These are phyloP conservation scores for Vitis cinerea DNA, from an alignment of 164 flowering plant genomes.

Conservation along the genomic window DNA sequence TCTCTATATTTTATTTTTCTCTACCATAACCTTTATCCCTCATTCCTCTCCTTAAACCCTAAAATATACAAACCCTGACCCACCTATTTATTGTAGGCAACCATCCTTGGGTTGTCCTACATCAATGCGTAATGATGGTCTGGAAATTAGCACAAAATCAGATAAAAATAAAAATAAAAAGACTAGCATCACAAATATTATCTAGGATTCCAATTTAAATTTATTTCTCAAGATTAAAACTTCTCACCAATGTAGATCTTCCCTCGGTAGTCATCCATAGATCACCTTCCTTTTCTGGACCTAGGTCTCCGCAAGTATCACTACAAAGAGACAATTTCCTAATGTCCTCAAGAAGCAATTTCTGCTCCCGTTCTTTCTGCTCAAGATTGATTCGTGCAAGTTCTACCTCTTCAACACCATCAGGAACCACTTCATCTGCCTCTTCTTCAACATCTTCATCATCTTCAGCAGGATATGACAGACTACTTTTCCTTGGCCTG, in stretches of 20 bases:
- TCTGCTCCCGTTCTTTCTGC: constrained; percentile 67
- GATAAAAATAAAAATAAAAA: background rate
- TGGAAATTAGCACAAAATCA: background rate
- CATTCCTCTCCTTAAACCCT: too few species aligned
- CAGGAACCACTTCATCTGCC: constrained; percentile 99
- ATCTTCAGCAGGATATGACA: constrained; percentile 74
- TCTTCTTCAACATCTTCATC: constrained; percentile 97
- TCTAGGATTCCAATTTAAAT: background rate
- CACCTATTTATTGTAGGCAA: too few species aligned
- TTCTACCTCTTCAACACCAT: constrained; percentile 98
- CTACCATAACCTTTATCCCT: too few species aligned
- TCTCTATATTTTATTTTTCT: too few species aligned
- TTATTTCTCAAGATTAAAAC: constrained; percentile 11
- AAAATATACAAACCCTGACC: too few species aligned
- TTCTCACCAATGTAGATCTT: constrained; percentile 67
- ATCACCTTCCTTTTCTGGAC: constrained; percentile 50
- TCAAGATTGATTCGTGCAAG: constrained; percentile 86
- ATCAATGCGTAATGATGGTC: too few species aligned
- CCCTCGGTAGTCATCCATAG: constrained; percentile 83
- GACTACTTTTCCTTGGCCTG: constrained; percentile 94
- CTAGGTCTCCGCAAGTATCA: constrained; percentile 47
- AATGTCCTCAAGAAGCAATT: constrained; percentile 75
- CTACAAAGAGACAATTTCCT: constrained; percentile 50
- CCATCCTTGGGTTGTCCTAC: too few species aligned
- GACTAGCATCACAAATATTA: constrained; percentile 2